Conservation (phyloP, 2,329 filamentous ascomycete genomes). For the Claviceps maximensis region DNA sequence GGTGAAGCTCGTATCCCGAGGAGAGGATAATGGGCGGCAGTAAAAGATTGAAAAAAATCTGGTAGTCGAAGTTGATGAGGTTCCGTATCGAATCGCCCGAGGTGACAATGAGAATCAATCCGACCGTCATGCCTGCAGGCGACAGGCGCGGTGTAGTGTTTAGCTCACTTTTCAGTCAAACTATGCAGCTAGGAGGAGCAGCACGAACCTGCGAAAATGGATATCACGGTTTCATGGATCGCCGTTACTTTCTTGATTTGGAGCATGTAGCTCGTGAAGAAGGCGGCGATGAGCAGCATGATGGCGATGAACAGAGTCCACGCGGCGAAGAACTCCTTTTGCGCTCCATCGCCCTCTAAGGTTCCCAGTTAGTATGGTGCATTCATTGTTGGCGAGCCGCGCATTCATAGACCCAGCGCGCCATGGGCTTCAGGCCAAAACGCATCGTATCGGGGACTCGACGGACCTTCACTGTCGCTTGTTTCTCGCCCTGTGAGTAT, state of each 20-base stretch:
- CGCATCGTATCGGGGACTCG: background rate
- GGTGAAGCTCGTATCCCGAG: constrained; percentile 92
- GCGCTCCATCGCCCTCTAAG: constrained; percentile 61
- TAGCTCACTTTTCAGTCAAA: background rate
- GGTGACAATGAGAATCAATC: constrained; percentile 71
- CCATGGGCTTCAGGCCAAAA: background rate
- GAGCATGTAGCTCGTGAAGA: constrained; percentile 93
- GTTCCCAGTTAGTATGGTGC: constrained; percentile 3
- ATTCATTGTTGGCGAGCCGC: background rate
- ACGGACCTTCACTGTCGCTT: constrained; percentile 22
- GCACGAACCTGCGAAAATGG: constrained; percentile 74
- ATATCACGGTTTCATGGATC: constrained; percentile 94
- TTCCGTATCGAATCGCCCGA: constrained; percentile 75
- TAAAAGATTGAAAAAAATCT: constrained; percentile 98
- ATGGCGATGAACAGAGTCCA: constrained; percentile 98
- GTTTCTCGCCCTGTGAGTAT: constrained; percentile 11
- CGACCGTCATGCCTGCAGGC: constrained; percentile 79
- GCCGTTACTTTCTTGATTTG: constrained; percentile 96
- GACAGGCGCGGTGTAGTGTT: background rate
- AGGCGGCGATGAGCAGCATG: constrained; percentile 79
- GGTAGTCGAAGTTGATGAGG: constrained; percentile 92
- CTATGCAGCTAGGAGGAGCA: background rate
- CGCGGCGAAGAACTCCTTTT: constrained; percentile 91
- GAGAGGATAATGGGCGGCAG: constrained; percentile 97
- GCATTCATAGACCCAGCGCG: no score